Percentiles rank a stretch among this genome's conserved stretches.
Evolutionary conservation across 2,329 filamentous ascomycete species (phyloP).

Genomic region (Myriosclerotinia curreyana): DNA sequence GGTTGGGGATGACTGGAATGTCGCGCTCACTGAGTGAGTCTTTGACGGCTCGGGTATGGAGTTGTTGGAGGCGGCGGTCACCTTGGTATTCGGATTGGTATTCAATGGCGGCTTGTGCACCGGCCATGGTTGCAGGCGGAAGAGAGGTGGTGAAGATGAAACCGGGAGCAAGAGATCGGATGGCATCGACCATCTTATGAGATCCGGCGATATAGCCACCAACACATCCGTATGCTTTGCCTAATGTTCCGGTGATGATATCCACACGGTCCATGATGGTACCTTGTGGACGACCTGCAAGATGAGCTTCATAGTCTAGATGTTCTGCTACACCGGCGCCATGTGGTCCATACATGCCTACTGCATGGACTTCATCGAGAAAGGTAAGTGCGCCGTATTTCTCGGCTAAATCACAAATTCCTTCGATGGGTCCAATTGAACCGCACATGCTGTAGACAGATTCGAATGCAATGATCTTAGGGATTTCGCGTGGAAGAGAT

Average conservation of each 20-base stretch:
- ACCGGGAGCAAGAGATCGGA: slow-evolving; percentile 90
- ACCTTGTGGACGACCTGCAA: slow-evolving; percentile 68
- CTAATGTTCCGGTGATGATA: slow-evolving; percentile 95
- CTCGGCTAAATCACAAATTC: slow-evolving; percentile 92
- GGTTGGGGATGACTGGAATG: slow-evolving; percentile 97
- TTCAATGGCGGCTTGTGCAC: slow-evolving; percentile 85
- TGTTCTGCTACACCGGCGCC: slow-evolving; percentile 97
- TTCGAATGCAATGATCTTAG: slow-evolving; percentile 98
- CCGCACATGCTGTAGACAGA: slow-evolving; percentile 99
- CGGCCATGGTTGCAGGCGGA: slow-evolving; percentile 94
- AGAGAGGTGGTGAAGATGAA: slow-evolving; percentile 99
- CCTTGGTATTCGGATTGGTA: slow-evolving; percentile 85
- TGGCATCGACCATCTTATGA: slow-evolving; percentile 80
- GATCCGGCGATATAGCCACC: slow-evolving; percentile 97
- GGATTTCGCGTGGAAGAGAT: slow-evolving; percentile 75
- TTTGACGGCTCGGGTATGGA: slow-evolving; percentile 95
- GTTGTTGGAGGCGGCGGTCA: slow-evolving; percentile 87
- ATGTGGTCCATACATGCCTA: slow-evolving; percentile 97
- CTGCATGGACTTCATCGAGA: slow-evolving; percentile 96
- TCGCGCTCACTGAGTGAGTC: slow-evolving; percentile 72
- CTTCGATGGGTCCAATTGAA: slow-evolving; percentile 91
- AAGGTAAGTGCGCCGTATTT: slow-evolving; percentile 98
- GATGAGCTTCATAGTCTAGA: slow-evolving; percentile 86
- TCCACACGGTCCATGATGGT: slow-evolving; percentile 95
- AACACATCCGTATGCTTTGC: slow-evolving; percentile 96